Evolutionary conservation across 2,329 filamentous ascomycete species (phyloP), one percentile per base, ranked within the genome.

Genomic region (Fonsecaea monophora): DNA sequence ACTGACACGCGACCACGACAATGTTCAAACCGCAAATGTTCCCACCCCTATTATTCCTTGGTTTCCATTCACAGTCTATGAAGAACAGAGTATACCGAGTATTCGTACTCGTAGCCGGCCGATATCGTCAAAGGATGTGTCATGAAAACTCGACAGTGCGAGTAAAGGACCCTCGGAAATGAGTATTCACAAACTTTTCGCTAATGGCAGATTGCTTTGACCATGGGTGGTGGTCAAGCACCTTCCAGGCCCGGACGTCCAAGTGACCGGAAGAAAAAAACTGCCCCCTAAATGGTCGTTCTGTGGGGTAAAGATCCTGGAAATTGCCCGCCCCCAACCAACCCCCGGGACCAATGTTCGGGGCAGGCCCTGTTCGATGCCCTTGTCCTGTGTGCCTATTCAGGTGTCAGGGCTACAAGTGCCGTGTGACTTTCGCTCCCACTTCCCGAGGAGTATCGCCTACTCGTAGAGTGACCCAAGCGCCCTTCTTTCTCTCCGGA

Each of bases 251-350:
- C 40, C 40, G 18, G 40, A 45, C 5, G n/a, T 5, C 15, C 40
- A 15, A 2, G 9, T 45, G 40, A 25, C 25, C 25, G 25, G 25
- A 25, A 25, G 25, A 25, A 25, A 25, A 25, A 25, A 25, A 25
- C 40, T 15, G 15, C 42, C 38, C 40, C 40, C 15, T 42, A n/a
- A 42, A 25, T 50, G 18, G 18, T 50, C 18, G 12, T 50, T 50
- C 18, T 25, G 45, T 50, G 45, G 45, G 45, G 45, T 50, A 50
- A 25, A 25, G 18, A 25, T 50, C 18, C 45, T 50, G 21, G 45
- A 50, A 50, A 50, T 50, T 50, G 45, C 45, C 45, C 45, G 45
- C 45, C 45, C 45, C 45, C 45, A 12, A 25, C 6, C 15, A n/a
- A 13, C 40, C 15, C 40, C 13, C 40, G 3, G 15, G 40, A n/a